A percentile compares a stretch with the other conserved stretches of the same genome.
phyloP scores from a whole-genome alignment of 2,329 filamentous ascomycete genomes.

The Ceratocystis huliohia region DNA sequence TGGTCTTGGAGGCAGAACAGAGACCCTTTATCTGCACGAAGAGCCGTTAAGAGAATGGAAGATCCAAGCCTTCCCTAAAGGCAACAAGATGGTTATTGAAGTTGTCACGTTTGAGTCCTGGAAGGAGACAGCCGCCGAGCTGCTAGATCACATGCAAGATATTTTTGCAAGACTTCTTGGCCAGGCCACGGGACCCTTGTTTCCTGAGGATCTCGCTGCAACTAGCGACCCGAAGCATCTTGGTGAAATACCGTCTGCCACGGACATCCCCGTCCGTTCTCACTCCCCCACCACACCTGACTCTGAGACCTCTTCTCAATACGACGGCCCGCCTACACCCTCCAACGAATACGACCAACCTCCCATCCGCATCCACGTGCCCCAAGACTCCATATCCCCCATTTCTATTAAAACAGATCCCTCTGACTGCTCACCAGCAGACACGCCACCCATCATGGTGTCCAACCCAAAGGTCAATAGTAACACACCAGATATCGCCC shows the following conservation, averaged over 20 bases:
- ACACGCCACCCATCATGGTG: not conserved
- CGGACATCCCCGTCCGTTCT: not conserved
- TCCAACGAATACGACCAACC: not conserved
- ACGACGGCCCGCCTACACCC: constrained; percentile 16
- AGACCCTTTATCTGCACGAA: constrained; percentile 47
- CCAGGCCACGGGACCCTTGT: constrained; percentile 27
- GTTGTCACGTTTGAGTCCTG: constrained; percentile 48
- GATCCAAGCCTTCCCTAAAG: constrained; percentile 46
- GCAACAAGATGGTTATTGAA: constrained; percentile 40
- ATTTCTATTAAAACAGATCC: not conserved
- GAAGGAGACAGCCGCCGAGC: constrained; percentile 37
- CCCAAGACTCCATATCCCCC: not conserved
- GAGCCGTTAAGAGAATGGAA: constrained; percentile 47
- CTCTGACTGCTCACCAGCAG: not conserved
- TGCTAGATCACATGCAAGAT: constrained; percentile 39
- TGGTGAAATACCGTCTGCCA: not conserved
- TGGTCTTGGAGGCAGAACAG: constrained; percentile 33
- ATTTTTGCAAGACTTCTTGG: constrained; percentile 32
- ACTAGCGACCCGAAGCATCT: not conserved
- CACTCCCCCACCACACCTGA: not conserved
- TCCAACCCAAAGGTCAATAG: not conserved
- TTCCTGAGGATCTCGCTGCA: constrained; percentile 21
- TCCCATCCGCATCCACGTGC: constrained; percentile 1
- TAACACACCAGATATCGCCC: not conserved
- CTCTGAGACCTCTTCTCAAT: constrained; percentile 8